Conservation (phyloP, 2,329 filamentous ascomycete genomes). For the Hymenoscyphus occultus region DNA sequence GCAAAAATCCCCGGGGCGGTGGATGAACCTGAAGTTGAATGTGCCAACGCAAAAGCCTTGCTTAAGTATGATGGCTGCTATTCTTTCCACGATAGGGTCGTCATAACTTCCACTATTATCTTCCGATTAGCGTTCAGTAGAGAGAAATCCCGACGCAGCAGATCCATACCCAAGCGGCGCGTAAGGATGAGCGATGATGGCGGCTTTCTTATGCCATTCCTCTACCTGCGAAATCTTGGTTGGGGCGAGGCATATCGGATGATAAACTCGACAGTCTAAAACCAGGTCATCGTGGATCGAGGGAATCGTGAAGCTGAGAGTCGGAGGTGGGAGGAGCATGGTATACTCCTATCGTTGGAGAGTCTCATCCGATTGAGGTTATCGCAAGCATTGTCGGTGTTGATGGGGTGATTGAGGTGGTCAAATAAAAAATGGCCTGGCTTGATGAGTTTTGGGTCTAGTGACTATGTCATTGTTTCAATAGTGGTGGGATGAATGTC, state of each 20-base stretch:
- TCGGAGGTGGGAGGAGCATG: constrained; percentile 54
- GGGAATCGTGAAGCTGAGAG: constrained; percentile 71
- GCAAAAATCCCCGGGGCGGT: background rate
- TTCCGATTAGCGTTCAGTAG: constrained; percentile 43
- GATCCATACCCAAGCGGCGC: constrained; percentile 66
- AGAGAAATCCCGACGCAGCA: background rate
- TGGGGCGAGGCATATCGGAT: constrained; percentile 50
- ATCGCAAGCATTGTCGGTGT: background rate
- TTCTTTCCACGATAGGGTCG: constrained; percentile 14
- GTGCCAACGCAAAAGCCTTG: constrained; percentile 75
- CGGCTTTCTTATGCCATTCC: constrained; percentile 45
- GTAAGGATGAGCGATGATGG: constrained; percentile 85
- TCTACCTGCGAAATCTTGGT: constrained; percentile 22
- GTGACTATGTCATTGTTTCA: background rate
- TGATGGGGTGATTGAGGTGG: background rate
- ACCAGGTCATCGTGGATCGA: constrained; percentile 75
- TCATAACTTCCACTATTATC: constrained; percentile 52
- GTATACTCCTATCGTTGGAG: constrained; percentile 16
- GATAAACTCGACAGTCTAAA: constrained; percentile 81
- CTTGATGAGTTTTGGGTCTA: background rate
- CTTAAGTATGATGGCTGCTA: constrained; percentile 48
- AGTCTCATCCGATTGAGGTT: constrained; percentile 22
- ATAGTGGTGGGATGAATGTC: background rate
- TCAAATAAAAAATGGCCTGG: background rate
- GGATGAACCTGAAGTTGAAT: constrained; percentile 80